Evolutionary conservation across 2,329 filamentous ascomycete genomes (phyloP).

Genomic region (Herpotrichia juniperi): DNA sequence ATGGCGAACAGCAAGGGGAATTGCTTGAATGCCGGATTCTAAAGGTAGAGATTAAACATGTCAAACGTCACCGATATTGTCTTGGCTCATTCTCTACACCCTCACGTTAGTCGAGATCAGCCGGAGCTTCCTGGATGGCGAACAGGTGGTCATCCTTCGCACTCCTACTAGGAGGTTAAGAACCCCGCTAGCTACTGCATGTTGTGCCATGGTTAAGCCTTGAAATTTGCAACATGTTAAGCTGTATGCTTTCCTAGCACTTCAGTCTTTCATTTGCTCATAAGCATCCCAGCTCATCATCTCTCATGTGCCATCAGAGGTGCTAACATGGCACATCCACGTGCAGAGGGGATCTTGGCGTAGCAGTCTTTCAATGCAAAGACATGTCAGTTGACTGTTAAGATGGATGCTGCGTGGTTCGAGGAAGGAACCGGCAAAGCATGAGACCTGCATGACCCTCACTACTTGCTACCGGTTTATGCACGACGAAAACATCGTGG

Average conservation of each 20-base stretch:
- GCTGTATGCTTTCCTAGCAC: too few species aligned
- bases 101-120: background rate
- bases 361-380: background rate
- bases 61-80: background rate
- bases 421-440: too few species aligned
- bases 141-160: too few species aligned
- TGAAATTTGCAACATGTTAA: too few species aligned
- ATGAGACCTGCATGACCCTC: background rate
- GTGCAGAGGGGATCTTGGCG: background rate
- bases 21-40: constrained; percentile 10
- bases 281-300: too few species aligned
- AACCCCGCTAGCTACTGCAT: too few species aligned
- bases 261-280: too few species aligned
- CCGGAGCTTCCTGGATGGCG: background rate
- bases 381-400: constrained; percentile 1
- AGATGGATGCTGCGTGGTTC: background rate
- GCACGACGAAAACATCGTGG: constrained; percentile 17
- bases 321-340: too few species aligned
- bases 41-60: background rate
- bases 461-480: background rate
- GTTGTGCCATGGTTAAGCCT: background rate
- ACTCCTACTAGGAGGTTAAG: too few species aligned
- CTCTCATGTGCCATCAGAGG: too few species aligned
- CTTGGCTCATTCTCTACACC: constrained; percentile 2
- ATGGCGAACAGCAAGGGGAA: constrained; percentile 19